Evolutionary conservation across 495 filamentous ascomycete genomes (phyloP).

Genomic region (Penicillium waksmanii): DNA sequence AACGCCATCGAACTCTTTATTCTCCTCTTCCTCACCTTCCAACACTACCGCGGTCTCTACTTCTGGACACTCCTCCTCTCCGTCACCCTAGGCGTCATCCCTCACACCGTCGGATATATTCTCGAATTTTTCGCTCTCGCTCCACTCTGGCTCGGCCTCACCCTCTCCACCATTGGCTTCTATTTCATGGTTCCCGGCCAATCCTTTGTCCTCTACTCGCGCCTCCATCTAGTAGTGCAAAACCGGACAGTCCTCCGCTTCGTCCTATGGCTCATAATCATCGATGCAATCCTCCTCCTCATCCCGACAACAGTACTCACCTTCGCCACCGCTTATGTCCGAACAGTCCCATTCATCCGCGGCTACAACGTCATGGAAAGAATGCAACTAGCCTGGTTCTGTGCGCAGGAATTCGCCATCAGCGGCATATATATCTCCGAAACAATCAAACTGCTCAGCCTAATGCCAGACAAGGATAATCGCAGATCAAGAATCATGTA

Average conservation of each 20-base stretch:
- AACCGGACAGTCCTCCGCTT: conserved; percentile 49
- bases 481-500: conserved; percentile 50
- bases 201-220: conserved; percentile 69
- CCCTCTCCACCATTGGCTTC: conserved; percentile 57
- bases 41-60: conserved; percentile 50
- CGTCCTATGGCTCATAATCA: conserved; percentile 59
- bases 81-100: conserved; percentile 52
- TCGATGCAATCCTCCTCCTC: conserved; percentile 52
- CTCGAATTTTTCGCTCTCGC: conserved; percentile 56
- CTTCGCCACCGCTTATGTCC: conserved; percentile 44
- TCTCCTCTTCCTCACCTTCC: conserved; percentile 53
- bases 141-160: conserved; percentile 40
- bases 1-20: conserved; percentile 55
- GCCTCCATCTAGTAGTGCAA: conserved; percentile 62
- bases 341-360: conserved; percentile 35
- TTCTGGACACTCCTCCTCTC: conserved; percentile 54
- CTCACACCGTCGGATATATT: conserved; percentile 57
- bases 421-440: conserved; percentile 56
- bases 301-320: conserved; percentile 58
- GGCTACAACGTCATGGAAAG: conserved; percentile 61
- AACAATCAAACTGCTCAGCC: conserved; percentile 48
- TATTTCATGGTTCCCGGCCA: conserved; percentile 66
- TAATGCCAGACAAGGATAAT: conserved; percentile 44
- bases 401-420: conserved; percentile 63
- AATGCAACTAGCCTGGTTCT: conserved; percentile 62